These are phyloP conservation scores for Exophiala sp. DNA, from an alignment of 2,329 filamentous ascomycete genomes.

Conservation along the genomic window DNA sequence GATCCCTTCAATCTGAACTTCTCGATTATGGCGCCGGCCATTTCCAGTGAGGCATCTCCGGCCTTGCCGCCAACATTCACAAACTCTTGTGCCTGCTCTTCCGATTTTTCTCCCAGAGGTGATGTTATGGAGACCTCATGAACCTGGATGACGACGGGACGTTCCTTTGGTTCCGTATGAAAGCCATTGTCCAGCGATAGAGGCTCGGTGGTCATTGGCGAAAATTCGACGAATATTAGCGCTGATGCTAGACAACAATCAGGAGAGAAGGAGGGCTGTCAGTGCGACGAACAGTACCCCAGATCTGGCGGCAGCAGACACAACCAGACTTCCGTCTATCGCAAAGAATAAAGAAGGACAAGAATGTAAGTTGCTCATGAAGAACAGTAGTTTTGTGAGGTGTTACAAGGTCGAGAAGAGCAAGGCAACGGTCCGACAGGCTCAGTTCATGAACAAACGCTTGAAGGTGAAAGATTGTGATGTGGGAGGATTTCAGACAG, in stretches of 20 bases:
- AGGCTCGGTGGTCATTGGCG: conserved; percentile 22
- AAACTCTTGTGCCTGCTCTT: background rate
- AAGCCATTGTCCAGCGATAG: conserved; percentile 18
- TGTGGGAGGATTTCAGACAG: background rate
- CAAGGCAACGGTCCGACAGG: background rate
- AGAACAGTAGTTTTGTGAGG: background rate
- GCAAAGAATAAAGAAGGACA: background rate
- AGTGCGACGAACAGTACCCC: background rate
- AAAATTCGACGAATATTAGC: background rate
- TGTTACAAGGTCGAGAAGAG: background rate
- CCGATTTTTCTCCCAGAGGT: conserved; percentile 3
- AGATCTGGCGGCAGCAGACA: background rate
- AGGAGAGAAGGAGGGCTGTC: background rate
- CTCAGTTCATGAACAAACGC: background rate
- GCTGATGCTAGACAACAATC: background rate
- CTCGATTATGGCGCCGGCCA: conserved; percentile 6
- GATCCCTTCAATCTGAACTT: conserved; percentile 11
- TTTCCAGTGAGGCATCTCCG: background rate
- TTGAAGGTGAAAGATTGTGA: background rate
- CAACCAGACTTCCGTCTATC: background rate
- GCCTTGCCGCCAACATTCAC: conserved; percentile 11
- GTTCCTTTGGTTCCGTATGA: conserved; percentile 12
- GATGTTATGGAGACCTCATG: conserved; percentile 12
- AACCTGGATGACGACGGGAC: conserved; percentile 14
- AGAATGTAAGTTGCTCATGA: background rate